Conservation (phyloP, 345 rosid species). For the Pistacia vera region DNA sequence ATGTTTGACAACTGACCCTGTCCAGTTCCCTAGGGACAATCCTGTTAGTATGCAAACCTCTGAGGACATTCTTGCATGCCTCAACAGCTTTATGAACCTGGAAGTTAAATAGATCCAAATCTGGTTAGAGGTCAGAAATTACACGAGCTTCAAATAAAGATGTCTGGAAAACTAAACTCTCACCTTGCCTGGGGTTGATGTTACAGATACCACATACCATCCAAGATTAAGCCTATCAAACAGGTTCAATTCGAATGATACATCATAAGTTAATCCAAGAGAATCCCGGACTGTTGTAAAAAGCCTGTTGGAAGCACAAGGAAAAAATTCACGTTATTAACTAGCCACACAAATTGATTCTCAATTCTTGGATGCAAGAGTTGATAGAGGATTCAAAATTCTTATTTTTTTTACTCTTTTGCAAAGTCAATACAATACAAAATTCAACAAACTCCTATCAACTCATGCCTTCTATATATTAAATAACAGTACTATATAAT, state of each 20-base stretch:
- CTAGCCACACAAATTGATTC: no score
- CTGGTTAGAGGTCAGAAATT: slow-evolving; percentile 18
- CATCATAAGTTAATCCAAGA: slow-evolving; percentile 98
- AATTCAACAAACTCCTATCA: no score
- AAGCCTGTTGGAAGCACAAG: slow-evolving; percentile 59
- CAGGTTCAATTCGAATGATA: slow-evolving; percentile 94
- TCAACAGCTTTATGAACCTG: slow-evolving; percentile 97
- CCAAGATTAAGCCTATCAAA: slow-evolving; percentile 96
- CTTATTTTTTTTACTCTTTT: no score
- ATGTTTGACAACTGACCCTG: slow-evolving; percentile 65
- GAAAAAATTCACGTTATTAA: not conserved
- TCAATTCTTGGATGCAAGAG: no score
- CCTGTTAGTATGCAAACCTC: slow-evolving; percentile 88
- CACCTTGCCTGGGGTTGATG: slow-evolving; percentile 98
- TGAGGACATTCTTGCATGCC: slow-evolving; percentile 95
- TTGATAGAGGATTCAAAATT: no score
- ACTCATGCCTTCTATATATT: no score
- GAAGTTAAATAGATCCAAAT: slow-evolving; percentile 22
- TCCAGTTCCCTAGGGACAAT: slow-evolving; percentile 88
- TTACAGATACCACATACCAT: slow-evolving; percentile 98
- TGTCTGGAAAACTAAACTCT: slow-evolving; percentile 23
- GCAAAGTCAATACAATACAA: no score
- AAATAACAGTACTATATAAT: not conserved
- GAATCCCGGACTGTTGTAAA: slow-evolving; percentile 99
- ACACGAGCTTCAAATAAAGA: slow-evolving; percentile 15